Evolutionary conservation across 495 filamentous ascomycete genomes (phyloP).

Genomic region (Aspergillus baeticus): DNA sequence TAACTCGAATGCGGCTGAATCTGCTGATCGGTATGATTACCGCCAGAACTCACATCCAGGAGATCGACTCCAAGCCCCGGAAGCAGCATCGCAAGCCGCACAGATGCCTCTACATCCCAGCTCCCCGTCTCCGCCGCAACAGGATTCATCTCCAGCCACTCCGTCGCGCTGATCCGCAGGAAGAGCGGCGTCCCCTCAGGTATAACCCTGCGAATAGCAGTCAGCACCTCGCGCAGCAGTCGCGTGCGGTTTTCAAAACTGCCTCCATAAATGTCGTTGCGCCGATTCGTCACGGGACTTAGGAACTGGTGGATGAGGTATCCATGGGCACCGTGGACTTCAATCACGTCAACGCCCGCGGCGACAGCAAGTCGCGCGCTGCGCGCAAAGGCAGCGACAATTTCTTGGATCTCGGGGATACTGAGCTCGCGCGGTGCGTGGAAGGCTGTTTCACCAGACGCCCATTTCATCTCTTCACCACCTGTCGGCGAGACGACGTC

Average conservation of each 20-base stretch:
- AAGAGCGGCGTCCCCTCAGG: conserved; percentile 63
- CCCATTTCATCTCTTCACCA: conserved; percentile 46
- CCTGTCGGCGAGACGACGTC: conserved; percentile 60
- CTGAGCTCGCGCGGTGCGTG: conserved; percentile 39
- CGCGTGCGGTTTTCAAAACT: conserved; percentile 55
- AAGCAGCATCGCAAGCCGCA: conserved; percentile 61
- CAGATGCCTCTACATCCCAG: conserved; percentile 65
- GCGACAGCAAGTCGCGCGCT: conserved; percentile 59
- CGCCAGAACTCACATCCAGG: conserved; percentile 71
- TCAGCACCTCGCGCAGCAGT: conserved; percentile 51
- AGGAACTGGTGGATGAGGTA: conserved; percentile 70
- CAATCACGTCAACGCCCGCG: conserved; percentile 66
- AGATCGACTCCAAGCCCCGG: conserved; percentile 69
- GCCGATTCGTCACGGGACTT: conserved; percentile 56
- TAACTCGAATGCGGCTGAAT: conserved; percentile 54
- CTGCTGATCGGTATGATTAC: conserved; percentile 59
- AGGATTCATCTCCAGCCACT: conserved; percentile 64
- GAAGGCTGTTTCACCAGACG: conserved; percentile 32
- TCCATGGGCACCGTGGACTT: conserved; percentile 63
- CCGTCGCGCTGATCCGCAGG: conserved; percentile 67
- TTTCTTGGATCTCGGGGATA: conserved; percentile 56
- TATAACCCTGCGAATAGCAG: conserved; percentile 55
- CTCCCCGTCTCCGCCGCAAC: conserved; percentile 45
- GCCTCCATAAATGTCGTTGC: conserved; percentile 65
- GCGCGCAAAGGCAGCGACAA: conserved; percentile 60